Base-by-base conservation (phyloP, 164 flowering plant species). In the Berberis thunbergii region DNA sequence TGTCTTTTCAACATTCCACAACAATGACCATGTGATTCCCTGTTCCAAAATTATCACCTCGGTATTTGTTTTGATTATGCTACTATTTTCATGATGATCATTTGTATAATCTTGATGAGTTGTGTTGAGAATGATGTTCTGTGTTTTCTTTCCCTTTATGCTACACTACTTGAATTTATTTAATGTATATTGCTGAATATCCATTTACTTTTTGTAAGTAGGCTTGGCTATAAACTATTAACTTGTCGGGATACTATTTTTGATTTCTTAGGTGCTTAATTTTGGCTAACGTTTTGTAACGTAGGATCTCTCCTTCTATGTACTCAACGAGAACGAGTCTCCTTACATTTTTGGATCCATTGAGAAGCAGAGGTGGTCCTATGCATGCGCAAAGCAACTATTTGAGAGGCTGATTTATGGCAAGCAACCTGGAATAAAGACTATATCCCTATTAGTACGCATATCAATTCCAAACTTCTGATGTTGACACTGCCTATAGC, bases 311-410 rank as follows among this genome's bases (percentile, higher is more conserved):
- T 76, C 67, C 6, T 87, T 80, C 61, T 89, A 71, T 73, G 68
- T 89, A 38, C 91, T 89, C 3, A 81, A 76, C 61, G 94, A 87
- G 74, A 88, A 89, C 75, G 68, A 61, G 3, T 89, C 92, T 42
- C 96, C 96, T 4, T 89, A 92, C 77, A 85, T 86, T 68, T 89
- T 89, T 79, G 96, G 92, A 55, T 64, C 90, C 4, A 81, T 87
- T 61, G 91, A 89, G 77, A 89, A 86, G 79, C 97, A 89, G 66
- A 82, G 97, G 76, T 87, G 97, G 97, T 89, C 97, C 5, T 89
- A 89, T 80, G 94, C 97, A 59, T 89, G 97, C 80, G 97, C 97
- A 42, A 89, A 89, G 79, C 94, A 89, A 68, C 80, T 89, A 74
- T 82, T 89, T 65, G 97, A 89, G 77, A 84, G 97, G 84, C 83